Evolutionary conservation across 2,329 filamentous ascomycete genomes (phyloP).

Genomic region (Botrytis squamosa): DNA sequence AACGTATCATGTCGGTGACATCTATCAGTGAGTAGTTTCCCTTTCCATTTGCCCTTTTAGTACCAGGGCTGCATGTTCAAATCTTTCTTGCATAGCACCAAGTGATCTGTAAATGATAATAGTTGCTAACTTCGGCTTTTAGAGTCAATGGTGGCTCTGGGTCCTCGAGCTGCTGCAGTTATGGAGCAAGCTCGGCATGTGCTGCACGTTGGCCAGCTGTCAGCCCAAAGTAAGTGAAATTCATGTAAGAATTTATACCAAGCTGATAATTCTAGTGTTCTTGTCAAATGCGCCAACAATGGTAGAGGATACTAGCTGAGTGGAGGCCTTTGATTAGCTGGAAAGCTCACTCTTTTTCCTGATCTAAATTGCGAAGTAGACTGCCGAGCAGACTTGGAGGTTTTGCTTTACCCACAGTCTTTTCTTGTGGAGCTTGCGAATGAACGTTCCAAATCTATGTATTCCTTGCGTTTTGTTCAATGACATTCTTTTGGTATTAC

Average conservation of each 20-base stretch:
- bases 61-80: neutral
- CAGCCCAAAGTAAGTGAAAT: slow-evolving; percentile 9
- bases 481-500: neutral
- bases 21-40: slow-evolving; percentile 17
- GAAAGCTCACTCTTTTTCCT: neutral
- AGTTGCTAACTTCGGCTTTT: neutral
- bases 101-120: neutral
- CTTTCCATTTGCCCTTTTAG: neutral
- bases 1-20: slow-evolving; percentile 6
- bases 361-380: too few relatives aligned
- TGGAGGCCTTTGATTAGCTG: too few relatives aligned
- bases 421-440: neutral
- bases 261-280: slow-evolving; percentile 5
- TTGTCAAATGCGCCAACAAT: slow-evolving; percentile 20
- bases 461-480: neutral
- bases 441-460: neutral
- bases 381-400: neutral
- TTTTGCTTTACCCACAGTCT: neutral
- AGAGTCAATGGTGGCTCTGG: slow-evolving; percentile 21
- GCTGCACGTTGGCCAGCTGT: slow-evolving; percentile 16
- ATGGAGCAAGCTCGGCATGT: slow-evolving; percentile 11
- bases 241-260: neutral
- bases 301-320: slow-evolving; percentile 6
- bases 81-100: neutral
- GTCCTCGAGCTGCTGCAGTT: slow-evolving; percentile 17